A percentile compares a stretch with the other conserved stretches of the same genome.
These are phyloP conservation scores for Ceratonia siliqua DNA, from an alignment of 306 rosid genomes.

Conservation along the genomic window DNA sequence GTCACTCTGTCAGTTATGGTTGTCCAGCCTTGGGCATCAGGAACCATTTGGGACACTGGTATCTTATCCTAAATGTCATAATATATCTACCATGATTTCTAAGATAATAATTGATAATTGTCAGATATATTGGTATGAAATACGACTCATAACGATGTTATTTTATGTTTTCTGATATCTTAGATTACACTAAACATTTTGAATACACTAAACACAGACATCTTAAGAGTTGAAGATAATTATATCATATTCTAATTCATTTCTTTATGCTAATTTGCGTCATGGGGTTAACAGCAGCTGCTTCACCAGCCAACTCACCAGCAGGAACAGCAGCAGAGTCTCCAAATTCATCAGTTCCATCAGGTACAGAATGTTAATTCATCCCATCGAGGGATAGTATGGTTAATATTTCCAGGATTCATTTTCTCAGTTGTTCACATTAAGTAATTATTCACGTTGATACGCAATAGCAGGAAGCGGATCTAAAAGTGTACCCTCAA, in stretches of 20 bases:
- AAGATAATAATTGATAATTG: no score
- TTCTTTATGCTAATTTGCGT: conserved; percentile 15
- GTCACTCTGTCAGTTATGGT: not conserved
- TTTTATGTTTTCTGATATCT: no score
- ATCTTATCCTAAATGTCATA: no score
- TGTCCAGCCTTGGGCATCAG: not conserved
- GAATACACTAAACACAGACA: no score
- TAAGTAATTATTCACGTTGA: not conserved
- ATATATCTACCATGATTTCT: no score
- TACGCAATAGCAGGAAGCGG: conserved; percentile 52
- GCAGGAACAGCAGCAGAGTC: conserved; percentile 55
- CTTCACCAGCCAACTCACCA: conserved; percentile 62
- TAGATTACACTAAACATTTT: no score
- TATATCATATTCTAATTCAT: not conserved
- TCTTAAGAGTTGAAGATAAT: not conserved
- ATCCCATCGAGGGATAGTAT: not conserved
- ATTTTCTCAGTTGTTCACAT: not conserved
- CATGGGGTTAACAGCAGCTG: conserved; percentile 40
- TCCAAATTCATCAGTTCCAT: conserved; percentile 55
- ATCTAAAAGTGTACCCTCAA: conserved; percentile 56
- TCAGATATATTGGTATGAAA: no score
- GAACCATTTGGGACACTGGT: no score
- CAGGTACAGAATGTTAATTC: conserved; percentile 48
- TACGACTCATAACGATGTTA: no score
- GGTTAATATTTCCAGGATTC: not conserved